Evolutionary conservation across 164 flowering plant genomes (phyloP), one percentile per base, ranked within the genome.

Genomic region (Warburgia ugandensis): DNA sequence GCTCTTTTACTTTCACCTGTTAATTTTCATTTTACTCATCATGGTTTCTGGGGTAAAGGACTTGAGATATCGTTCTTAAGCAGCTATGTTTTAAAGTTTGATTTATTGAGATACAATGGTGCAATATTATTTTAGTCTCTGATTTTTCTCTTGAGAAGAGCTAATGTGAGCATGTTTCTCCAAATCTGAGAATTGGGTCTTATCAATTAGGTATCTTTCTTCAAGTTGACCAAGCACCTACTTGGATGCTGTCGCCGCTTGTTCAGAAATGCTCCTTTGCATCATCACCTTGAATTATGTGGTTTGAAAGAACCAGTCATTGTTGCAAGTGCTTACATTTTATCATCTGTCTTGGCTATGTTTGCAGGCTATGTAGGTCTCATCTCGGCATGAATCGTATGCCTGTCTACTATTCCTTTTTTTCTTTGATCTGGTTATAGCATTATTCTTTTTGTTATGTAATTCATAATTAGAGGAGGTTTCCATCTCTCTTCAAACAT

Each of bases 331-430:
- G 80, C 88, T 11, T 91, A 85, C 56, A 33, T 68, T 46, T 36
- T 80, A 25, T 77, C 96, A 2, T 67, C 58, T 43, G 4, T 78
- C 4, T 69, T 87, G 65, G 69, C 88, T 21, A 14, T 83, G 37
- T 44, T 64, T 56, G 92, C 87, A 13, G 95, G 83, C 0, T 91
- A 84, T 41, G 57, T 79, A 1, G 98, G 88, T 57, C 92, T 91
- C 28, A 70, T 74, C 55, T 85, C 96, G 17, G 92, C 80, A 6
- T 86, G 78, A 62, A 29, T 30, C 5, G 25, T 14, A 9, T 6
- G 2, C 14, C 2, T 14, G 41, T 3, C 17, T 37, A 10, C 17
- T 10, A 37, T 37, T 20, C 41, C 17, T 37, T n/a, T n/a, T n/a
- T n/a, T n/a, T n/a, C n/a, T n/a, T n/a, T n/a, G n/a, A n/a, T n/a